Evolutionary conservation across 345 rosid genomes (phyloP).

Genomic region (Eucalyptus globulus): DNA sequence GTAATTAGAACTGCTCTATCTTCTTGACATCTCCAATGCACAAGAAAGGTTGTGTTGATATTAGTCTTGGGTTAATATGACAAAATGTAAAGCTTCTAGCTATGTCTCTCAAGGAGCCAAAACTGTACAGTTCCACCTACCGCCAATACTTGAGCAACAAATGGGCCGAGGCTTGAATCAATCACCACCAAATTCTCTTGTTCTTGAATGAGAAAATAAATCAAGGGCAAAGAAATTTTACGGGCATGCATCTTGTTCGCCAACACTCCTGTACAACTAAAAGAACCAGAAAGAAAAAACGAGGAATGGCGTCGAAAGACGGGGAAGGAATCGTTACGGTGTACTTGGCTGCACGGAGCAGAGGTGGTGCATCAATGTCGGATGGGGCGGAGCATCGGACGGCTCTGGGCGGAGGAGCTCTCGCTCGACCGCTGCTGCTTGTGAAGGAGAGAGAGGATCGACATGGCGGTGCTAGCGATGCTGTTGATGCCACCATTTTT

Average conservation of each 20-base stretch:
- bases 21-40: neutral
- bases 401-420: neutral
- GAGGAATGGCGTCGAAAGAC: neutral
- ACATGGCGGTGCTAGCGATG: neutral
- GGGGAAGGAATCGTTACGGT: neutral
- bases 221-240: neutral
- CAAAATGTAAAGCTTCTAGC: neutral
- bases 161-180: neutral
- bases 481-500: neutral
- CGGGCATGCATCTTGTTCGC: neutral
- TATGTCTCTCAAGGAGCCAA: neutral
- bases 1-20: neutral
- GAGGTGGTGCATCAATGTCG: neutral
- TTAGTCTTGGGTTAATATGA: neutral
- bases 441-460: neutral
- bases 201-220: neutral
- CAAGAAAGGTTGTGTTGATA: neutral
- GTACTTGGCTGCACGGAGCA: constrained; percentile 5
- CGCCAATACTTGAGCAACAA: neutral
- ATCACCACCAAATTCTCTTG: neutral
- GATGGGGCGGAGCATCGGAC: neutral
- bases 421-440: neutral
- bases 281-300: neutral
- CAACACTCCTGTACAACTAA: neutral
- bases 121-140: neutral